Evolutionary conservation across 495 filamentous ascomycete species (phyloP).

Genomic region (Penicillium tannophilum): DNA sequence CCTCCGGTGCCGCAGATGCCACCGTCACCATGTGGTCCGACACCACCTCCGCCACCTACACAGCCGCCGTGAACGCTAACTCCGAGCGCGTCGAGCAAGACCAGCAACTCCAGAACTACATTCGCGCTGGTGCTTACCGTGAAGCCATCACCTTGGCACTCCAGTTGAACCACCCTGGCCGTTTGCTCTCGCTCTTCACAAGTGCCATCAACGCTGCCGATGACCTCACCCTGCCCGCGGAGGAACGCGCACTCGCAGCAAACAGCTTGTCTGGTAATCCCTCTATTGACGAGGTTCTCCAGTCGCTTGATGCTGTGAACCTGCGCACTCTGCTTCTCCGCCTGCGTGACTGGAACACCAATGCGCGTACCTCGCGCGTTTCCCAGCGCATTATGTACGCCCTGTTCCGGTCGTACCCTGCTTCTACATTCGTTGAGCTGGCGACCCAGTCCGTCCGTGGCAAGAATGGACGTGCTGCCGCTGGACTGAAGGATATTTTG

Average conservation of each 20-base stretch:
- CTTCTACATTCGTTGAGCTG: conserved; percentile 69
- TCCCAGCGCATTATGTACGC: conserved; percentile 84
- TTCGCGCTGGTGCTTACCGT: conserved; percentile 80
- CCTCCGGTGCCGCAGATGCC: conserved; percentile 87
- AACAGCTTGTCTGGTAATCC: conserved; percentile 65
- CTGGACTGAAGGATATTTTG: conserved; percentile 77
- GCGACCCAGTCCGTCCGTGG: conserved; percentile 42
- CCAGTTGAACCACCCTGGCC: conserved; percentile 86
- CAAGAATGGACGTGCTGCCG: conserved; percentile 49
- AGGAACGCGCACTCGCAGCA: conserved; percentile 28
- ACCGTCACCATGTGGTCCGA: conserved; percentile 95
- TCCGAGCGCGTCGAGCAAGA: conserved; percentile 86
- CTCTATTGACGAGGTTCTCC: conserved; percentile 84
- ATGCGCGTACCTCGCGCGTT: conserved; percentile 79
- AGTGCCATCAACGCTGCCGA: conserved; percentile 67
- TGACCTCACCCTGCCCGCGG: conserved; percentile 29
- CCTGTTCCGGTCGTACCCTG: conserved; percentile 76
- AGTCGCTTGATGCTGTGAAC: conserved; percentile 76
- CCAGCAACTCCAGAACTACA: conserved; percentile 89
- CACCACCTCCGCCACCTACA: conserved; percentile 79
- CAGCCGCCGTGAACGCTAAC: conserved; percentile 65
- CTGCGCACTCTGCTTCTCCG: conserved; percentile 76
- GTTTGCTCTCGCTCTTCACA: conserved; percentile 81
- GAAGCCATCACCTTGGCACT: conserved; percentile 91
- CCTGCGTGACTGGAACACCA: conserved; percentile 95